Conservation (phyloP, 164 flowering plant species). For the Liquidambar formosana region DNA sequence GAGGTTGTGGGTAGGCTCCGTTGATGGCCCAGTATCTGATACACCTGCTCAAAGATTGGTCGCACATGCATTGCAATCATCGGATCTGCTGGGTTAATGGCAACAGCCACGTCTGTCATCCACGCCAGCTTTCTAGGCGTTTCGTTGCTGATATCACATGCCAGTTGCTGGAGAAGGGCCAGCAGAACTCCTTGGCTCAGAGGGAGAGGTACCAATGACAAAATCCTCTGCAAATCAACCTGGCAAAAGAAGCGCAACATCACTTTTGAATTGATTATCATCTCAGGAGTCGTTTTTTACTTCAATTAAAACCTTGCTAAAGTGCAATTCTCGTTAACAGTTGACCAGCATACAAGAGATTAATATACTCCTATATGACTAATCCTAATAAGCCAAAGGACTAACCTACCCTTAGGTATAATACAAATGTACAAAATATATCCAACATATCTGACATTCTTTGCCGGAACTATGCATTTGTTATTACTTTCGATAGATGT, state of each 20-base stretch:
- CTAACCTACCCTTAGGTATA: too few species aligned
- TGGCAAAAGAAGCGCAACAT: slow-evolving; percentile 21
- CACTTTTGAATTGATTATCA: too few species aligned
- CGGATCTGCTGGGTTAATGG: slow-evolving; percentile 73
- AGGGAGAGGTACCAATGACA: slow-evolving; percentile 62
- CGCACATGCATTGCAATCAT: slow-evolving; percentile 71
- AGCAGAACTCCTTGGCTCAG: slow-evolving; percentile 91
- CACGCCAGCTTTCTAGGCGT: slow-evolving; percentile 66
- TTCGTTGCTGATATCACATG: slow-evolving; percentile 76
- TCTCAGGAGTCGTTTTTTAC: too few species aligned
- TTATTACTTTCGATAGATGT: too few species aligned
- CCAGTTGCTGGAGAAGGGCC: slow-evolving; percentile 87
- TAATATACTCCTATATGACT: too few species aligned
- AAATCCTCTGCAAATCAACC: slow-evolving; percentile 73
- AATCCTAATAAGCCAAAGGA: too few species aligned
- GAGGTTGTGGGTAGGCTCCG: slow-evolving; percentile 48
- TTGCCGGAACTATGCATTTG: too few species aligned
- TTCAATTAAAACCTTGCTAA: too few species aligned
- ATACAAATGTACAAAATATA: too few species aligned
- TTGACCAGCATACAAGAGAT: too few species aligned
- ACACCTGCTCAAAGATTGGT: slow-evolving; percentile 90
- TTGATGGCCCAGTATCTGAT: slow-evolving; percentile 70
- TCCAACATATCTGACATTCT: too few species aligned
- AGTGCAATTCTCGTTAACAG: too few species aligned
- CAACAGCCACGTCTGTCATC: slow-evolving; percentile 83